A percentile compares a stretch with the other conserved stretches of the same genome.
Conservation (phyloP, 345 rosid species). For the Durio zibethinus region DNA sequence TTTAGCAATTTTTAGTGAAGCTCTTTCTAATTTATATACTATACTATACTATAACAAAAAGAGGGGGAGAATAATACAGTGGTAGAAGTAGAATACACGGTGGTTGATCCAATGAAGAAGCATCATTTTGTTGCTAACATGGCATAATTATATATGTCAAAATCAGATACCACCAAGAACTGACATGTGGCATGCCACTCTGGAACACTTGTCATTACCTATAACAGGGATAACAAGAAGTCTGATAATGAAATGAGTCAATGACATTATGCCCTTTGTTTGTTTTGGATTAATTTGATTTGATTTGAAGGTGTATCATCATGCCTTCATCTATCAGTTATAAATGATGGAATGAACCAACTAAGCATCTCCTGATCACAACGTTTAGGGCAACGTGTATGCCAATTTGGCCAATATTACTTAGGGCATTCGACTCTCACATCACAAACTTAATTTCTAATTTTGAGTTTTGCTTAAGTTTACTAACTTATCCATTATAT, state of each 20-base stretch:
- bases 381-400: background rate
- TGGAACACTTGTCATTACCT: background rate
- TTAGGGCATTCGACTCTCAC: too few relatives aligned
- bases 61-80: background rate
- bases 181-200: background rate
- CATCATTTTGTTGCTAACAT: background rate
- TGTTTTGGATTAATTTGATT: background rate
- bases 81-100: background rate
- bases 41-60: too few relatives aligned
- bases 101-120: background rate
- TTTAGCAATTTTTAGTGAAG: too few relatives aligned
- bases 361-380: too few relatives aligned
- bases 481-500: too few relatives aligned
- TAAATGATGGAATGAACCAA: too few relatives aligned
- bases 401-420: too few relatives aligned
- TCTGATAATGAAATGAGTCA: background rate
- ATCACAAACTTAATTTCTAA: too few relatives aligned
- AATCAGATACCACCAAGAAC: slow-evolving; percentile 6
- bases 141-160: background rate
- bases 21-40: too few relatives aligned
- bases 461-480: too few relatives aligned
- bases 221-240: background rate
- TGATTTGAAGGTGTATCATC: background rate
- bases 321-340: background rate
- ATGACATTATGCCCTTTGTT: background rate